phyloP scores from a whole-genome alignment of 2,329 filamentous ascomycete genomes.

The Cladosporium sp. region DNA sequence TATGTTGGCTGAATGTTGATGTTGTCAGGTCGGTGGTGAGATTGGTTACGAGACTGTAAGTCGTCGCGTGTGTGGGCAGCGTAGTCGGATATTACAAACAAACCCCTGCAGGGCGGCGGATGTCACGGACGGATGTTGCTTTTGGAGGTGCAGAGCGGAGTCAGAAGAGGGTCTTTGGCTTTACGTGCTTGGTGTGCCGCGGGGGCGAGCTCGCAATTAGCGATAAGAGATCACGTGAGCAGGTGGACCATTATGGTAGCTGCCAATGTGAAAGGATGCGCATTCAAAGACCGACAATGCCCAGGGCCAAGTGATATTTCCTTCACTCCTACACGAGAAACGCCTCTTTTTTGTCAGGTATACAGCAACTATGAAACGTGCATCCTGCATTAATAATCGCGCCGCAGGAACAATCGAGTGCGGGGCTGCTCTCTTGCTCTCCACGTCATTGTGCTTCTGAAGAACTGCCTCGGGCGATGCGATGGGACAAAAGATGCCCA shows the following conservation, averaged over 20 bases:
- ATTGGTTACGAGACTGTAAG: not conserved
- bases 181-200: constrained; percentile 6
- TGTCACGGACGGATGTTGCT: constrained; percentile 17
- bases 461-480: not conserved
- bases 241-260: not conserved
- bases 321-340: not conserved
- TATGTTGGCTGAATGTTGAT: not conserved
- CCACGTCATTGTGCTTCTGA: constrained; percentile 4
- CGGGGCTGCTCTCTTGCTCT: not conserved
- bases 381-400: not conserved
- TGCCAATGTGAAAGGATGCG: not conserved
- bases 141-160: constrained; percentile 9
- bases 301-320: not conserved
- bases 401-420: constrained; percentile 7
- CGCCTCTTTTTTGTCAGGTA: not conserved
- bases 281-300: not conserved
- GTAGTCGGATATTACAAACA: constrained; percentile 14
- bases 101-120: constrained; percentile 12
- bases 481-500: constrained; percentile 15
- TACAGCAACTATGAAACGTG: not conserved
- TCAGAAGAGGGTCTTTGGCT: constrained; percentile 11
- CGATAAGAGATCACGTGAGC: constrained; percentile 7
- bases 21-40: not conserved
- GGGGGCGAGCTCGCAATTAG: constrained; percentile 1
- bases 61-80: not conserved